Conservation (phyloP, 768 basidiomycete species). For the Suillus alpinus region DNA sequence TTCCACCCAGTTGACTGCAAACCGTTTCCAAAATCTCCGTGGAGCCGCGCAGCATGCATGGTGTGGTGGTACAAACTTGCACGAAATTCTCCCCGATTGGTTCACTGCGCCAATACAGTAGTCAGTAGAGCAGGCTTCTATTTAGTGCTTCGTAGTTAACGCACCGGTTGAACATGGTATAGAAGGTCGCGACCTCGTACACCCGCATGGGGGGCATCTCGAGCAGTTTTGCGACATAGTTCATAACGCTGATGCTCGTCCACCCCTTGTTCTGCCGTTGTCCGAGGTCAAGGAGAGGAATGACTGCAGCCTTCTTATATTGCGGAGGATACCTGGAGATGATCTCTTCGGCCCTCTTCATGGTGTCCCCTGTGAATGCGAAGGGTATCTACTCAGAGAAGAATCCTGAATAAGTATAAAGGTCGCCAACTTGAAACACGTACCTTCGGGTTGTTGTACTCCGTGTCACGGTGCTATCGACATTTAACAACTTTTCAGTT, state of each 20-base stretch:
- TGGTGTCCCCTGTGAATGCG: slow-evolving; percentile 76
- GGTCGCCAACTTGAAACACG: slow-evolving; percentile 8
- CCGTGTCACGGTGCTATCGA: slow-evolving; percentile 86
- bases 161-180: slow-evolving; percentile 99
- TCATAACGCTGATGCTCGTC: slow-evolving; percentile 99
- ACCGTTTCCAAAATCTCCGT: slow-evolving; percentile 87
- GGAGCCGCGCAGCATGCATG: slow-evolving; percentile 93
- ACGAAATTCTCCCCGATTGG: slow-evolving; percentile 93
- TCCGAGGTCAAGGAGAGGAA: slow-evolving; percentile 93
- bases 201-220: slow-evolving; percentile 98
- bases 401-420: not conserved
- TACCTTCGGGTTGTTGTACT: slow-evolving; percentile 91
- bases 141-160: slow-evolving; percentile 15
- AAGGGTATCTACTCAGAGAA: slow-evolving; percentile 72
- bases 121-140: slow-evolving; percentile 1
- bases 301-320: slow-evolving; percentile 98
- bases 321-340: slow-evolving; percentile 93
- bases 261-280: slow-evolving; percentile 98
- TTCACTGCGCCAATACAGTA: slow-evolving; percentile 50
- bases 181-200: slow-evolving; percentile 98
- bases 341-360: slow-evolving; percentile 84
- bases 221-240: slow-evolving; percentile 90
- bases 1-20: slow-evolving; percentile 75
- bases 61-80: slow-evolving; percentile 98
- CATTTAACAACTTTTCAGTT: slow-evolving; percentile 12